phyloP scores from a whole-genome alignment of 139 green algal genomes.

The Chlorella sp. region DNA sequence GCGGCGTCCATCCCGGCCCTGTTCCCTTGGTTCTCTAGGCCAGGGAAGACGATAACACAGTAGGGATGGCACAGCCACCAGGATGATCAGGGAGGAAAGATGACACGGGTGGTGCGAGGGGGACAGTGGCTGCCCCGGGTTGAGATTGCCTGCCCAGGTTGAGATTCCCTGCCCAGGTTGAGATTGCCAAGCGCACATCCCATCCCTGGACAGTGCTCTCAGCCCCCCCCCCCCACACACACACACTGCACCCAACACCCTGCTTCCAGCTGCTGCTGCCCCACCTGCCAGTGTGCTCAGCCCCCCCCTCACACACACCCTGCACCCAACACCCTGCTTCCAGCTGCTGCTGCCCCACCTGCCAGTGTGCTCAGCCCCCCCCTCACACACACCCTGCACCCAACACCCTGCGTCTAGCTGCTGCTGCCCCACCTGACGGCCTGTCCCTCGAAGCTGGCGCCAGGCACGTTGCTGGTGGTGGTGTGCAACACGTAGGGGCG shows the following conservation, averaged over 20 bases:
- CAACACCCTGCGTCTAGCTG: background rate
- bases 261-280: too few species aligned
- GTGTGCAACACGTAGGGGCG: conserved; percentile 24
- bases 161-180: too few species aligned
- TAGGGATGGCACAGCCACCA: background rate
- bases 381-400: background rate
- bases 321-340: too few species aligned
- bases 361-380: background rate
- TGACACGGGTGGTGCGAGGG: background rate
- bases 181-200: too few species aligned
- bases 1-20: background rate
- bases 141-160: too few species aligned
- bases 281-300: too few species aligned
- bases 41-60: background rate
- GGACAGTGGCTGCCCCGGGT: too few species aligned
- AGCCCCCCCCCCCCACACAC: too few species aligned
- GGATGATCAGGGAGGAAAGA: background rate
- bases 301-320: too few species aligned
- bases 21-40: background rate
- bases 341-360: too few species aligned
- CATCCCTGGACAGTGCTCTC: too few species aligned
- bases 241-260: too few species aligned
- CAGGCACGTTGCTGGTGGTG: background rate
- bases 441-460: conserved; percentile 29
- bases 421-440: background rate